phyloP scores from a whole-genome alignment of 306 rosid genomes.

The Rosa lucieae region DNA sequence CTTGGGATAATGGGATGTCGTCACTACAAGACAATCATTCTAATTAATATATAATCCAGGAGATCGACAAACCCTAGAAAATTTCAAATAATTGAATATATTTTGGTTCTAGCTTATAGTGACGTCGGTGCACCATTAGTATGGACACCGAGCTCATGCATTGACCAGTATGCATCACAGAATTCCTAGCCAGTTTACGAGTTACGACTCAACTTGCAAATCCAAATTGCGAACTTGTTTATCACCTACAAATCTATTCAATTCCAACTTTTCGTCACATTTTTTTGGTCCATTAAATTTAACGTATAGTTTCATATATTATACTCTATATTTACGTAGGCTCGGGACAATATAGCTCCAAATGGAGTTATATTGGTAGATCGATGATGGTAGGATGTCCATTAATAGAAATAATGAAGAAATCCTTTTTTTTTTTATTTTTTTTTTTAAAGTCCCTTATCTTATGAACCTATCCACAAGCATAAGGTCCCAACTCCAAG shows the following conservation, averaged over 20 bases:
- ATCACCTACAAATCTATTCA: background rate
- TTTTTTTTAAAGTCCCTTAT: background rate
- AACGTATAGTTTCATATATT: background rate
- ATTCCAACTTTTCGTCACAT: background rate
- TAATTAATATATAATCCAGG: background rate
- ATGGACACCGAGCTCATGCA: background rate
- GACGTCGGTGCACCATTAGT: background rate
- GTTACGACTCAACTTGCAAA: background rate
- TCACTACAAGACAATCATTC: background rate
- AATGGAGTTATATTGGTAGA: background rate
- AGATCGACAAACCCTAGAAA: background rate
- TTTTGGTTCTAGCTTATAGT: background rate
- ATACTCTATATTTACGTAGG: background rate
- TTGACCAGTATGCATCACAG: constrained; percentile 2
- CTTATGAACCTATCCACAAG: background rate
- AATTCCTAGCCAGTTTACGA: background rate
- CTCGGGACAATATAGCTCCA: background rate
- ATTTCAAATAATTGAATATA: background rate
- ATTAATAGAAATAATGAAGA: background rate
- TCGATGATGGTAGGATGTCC: background rate
- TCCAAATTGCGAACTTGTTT: constrained; percentile 19
- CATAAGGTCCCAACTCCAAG: background rate
- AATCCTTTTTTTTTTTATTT: background rate
- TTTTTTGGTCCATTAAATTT: background rate
- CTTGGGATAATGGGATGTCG: background rate